Base-by-base conservation (phyloP, 23 red algal genomes). In the Chondrus crispus region DNA sequence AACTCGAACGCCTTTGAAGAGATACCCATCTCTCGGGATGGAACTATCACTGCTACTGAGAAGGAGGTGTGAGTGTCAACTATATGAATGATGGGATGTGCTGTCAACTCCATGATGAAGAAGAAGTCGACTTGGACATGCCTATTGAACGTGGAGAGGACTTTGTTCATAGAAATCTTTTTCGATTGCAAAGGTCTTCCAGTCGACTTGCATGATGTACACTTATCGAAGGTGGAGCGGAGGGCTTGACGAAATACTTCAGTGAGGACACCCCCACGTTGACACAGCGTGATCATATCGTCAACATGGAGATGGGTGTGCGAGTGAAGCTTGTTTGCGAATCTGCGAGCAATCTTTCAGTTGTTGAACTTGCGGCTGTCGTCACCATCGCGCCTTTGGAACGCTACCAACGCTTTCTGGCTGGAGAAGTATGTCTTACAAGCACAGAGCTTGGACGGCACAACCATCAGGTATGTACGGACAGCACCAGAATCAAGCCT, bases 81-180 rank as follows among this genome's bases (percentile, higher is more conserved):
- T 9, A 85, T 83, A 36, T 83, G 79, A 2, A 83, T 47, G 52
- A 64, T 83, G 49, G 47, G 79, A 42, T 22, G 6, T n/a, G 9
- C 39, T 8, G 29, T 48, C 50, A 83, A 50, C 26, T 64, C 79
- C 55, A 26, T 36, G 3, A 83, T 83, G 79, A 83, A 83, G 3
- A 83, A 10, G 35, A 62, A 83, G 40, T 83, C 79, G 19, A 83
- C n/a, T 33, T 83, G 79, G 47, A 83, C 79, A 83, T 83, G 79
- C 18, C 40, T 19, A n/a, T 83, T 83, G 79, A 83, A 83, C 5
- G 9, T 19, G 6, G 36, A 9, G 35, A 83, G 79, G 6, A 83
- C 24, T 48, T 48, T 36, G 9, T 53, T 47, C 20, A 83, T 60
- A 2, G 79, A 83, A 7, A 83, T 48, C 32, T 38, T 83, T 20